phyloP scores from a whole-genome alignment of 495 filamentous ascomycete genomes.

The Talaromyces trachyspermus region DNA sequence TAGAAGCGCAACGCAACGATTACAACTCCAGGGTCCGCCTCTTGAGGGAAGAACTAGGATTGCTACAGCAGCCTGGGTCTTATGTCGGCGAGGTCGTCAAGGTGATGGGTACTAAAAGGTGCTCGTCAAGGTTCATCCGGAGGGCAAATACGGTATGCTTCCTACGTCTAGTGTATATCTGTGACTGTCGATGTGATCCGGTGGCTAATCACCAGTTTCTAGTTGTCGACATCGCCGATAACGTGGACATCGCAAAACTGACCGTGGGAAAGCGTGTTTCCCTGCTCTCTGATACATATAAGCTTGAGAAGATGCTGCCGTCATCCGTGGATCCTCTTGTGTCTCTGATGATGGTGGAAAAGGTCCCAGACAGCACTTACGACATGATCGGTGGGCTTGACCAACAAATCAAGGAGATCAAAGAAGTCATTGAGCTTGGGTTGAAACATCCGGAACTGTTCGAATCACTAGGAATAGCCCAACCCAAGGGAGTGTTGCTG shows the following conservation, averaged over 20 bases:
- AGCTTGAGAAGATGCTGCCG: slow-evolving; percentile 95
- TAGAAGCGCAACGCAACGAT: slow-evolving; percentile 98
- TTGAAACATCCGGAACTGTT: slow-evolving; percentile 98
- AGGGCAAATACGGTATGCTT: slow-evolving; percentile 94
- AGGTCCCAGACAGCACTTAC: slow-evolving; percentile 98
- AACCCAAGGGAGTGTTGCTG: slow-evolving; percentile 93
- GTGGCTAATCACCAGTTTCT: slow-evolving; percentile 10
- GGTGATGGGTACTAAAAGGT: slow-evolving; percentile 99
- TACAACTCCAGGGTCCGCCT: slow-evolving; percentile 97
- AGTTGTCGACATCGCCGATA: slow-evolving; percentile 97
- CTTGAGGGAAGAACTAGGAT: slow-evolving; percentile 89
- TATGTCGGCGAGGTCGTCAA: slow-evolving; percentile 99
- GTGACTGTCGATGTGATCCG: slow-evolving; percentile 8
- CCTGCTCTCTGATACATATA: slow-evolving; percentile 91
- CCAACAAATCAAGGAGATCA: slow-evolving; percentile 99
- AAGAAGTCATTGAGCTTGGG: slow-evolving; percentile 98
- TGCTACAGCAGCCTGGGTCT: slow-evolving; percentile 94
- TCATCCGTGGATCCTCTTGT: slow-evolving; percentile 97
- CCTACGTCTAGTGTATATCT: neutral
- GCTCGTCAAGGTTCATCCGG: slow-evolving; percentile 95
- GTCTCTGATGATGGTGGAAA: slow-evolving; percentile 99
- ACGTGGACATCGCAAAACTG: slow-evolving; percentile 89
- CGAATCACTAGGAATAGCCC: slow-evolving; percentile 95
- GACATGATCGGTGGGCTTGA: slow-evolving; percentile 99
- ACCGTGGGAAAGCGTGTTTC: slow-evolving; percentile 97